Conservation (phyloP, 495 filamentous ascomycete species). For the Penicillium cinerascens region DNA sequence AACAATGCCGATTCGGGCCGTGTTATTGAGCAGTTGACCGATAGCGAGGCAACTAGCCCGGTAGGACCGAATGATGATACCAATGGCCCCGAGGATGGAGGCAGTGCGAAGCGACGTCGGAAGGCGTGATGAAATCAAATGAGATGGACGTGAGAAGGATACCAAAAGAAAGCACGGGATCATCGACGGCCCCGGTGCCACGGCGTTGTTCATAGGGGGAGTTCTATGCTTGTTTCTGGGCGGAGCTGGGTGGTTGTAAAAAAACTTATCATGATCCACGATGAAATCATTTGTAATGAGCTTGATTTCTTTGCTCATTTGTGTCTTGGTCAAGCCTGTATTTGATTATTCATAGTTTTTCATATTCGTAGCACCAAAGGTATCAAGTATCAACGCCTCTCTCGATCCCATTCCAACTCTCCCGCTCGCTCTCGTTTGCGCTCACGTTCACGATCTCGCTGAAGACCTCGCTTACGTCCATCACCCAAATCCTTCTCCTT, state of each 20-base stretch:
- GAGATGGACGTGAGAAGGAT: neutral
- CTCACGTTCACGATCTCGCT: conserved; percentile 42
- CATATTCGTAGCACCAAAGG: neutral
- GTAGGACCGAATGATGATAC: conserved; percentile 27
- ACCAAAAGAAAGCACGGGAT: neutral
- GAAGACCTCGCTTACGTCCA: conserved; percentile 25
- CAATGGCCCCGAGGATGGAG: conserved; percentile 17
- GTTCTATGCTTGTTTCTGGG: neutral
- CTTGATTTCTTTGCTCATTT: neutral
- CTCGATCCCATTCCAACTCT: conserved; percentile 39
- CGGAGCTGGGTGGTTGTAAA: neutral
- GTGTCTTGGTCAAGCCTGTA: neutral
- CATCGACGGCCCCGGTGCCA: neutral
- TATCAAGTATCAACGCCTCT: conserved; percentile 1
- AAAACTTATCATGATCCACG: conserved; percentile 1
- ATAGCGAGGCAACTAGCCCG: conserved; percentile 48
- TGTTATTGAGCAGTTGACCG: conserved; percentile 44
- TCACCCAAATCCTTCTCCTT: conserved; percentile 64
- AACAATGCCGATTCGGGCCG: conserved; percentile 26
- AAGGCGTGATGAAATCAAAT: conserved; percentile 25
- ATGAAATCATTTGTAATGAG: neutral
- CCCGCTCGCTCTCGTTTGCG: conserved; percentile 33
- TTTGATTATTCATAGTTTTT: neutral
- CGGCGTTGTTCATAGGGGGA: neutral
- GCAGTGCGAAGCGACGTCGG: conserved; percentile 37